A percentile compares a stretch with the other conserved stretches of the same genome.
Conservation (phyloP, 495 filamentous ascomycete species). For the Jackrogersella multiformis region DNA sequence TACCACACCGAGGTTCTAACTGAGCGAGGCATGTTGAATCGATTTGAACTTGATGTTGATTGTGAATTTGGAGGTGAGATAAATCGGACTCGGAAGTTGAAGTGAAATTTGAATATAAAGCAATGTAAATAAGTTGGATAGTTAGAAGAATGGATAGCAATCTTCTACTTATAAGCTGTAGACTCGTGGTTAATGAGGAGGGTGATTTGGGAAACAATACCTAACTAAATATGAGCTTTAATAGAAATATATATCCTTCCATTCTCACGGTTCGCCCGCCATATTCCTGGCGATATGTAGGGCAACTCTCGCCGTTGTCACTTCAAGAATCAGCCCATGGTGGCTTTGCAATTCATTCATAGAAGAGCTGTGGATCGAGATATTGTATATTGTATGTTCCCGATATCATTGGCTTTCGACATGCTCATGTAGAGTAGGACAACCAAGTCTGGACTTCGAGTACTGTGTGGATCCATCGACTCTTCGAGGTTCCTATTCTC, state of each 20-base stretch:
- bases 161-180: no score
- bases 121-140: no score
- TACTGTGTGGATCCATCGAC: conserved; percentile 1
- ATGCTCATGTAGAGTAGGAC: conserved; percentile 15
- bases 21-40: not conserved
- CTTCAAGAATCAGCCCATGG: not conserved
- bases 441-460: not conserved
- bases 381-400: not conserved
- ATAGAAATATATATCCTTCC: no score
- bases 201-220: no score
- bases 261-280: not conserved
- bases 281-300: not conserved
- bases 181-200: no score
- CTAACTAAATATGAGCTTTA: no score
- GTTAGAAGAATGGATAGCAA: no score
- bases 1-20: not conserved
- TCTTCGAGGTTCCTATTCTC: not conserved
- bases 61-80: no score
- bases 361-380: not conserved
- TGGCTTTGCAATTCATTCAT: not conserved
- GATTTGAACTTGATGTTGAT: not conserved
- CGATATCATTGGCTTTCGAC: no score
- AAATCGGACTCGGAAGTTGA: no score
- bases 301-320: not conserved
- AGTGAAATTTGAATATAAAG: no score